Conservation (phyloP, 805 yeast species). For the Candida quercuum region DNA sequence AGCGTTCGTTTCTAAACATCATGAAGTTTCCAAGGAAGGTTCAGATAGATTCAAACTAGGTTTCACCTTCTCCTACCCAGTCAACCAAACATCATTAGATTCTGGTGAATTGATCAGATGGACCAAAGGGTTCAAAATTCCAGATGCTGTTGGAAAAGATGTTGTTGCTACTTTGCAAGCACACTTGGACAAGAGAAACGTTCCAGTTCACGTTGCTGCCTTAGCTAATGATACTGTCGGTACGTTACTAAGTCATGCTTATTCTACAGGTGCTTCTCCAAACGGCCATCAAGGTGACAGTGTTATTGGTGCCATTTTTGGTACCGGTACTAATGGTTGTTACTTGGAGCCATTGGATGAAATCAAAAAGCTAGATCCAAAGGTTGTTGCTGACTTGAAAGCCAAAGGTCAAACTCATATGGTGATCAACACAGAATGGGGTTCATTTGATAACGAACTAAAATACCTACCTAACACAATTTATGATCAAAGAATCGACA, state of each 20-base stretch:
- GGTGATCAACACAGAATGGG: slow-evolving; percentile 98
- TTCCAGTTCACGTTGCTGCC: slow-evolving; percentile 75
- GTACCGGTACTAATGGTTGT: slow-evolving; percentile 98
- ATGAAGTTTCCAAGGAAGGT: slow-evolving; percentile 28
- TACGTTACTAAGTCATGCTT: slow-evolving; percentile 83
- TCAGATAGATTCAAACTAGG: slow-evolving; percentile 61
- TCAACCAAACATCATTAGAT: slow-evolving; percentile 74
- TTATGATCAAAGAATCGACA: slow-evolving; percentile 71
- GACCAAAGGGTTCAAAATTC: slow-evolving; percentile 92
- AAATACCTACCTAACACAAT: slow-evolving; percentile 70
- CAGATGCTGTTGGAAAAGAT: slow-evolving; percentile 81
- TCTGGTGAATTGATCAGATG: slow-evolving; percentile 84
- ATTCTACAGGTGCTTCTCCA: slow-evolving; percentile 52
- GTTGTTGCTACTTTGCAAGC: slow-evolving; percentile 69
- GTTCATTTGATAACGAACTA: slow-evolving; percentile 86
- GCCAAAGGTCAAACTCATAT: slow-evolving; percentile 52
- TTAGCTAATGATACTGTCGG: slow-evolving; percentile 96
- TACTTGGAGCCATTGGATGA: slow-evolving; percentile 73
- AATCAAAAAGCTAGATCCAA: slow-evolving; percentile 66
- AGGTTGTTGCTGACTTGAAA: slow-evolving; percentile 30
- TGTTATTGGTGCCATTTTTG: slow-evolving; percentile 85
- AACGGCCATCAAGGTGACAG: slow-evolving; percentile 66
- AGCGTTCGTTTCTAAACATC: slow-evolving; percentile 62
- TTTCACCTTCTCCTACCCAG: slow-evolving; percentile 93
- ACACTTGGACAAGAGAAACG: slow-evolving; percentile 52